Evolutionary conservation across 495 filamentous ascomycete genomes (phyloP), one percentile per base, ranked within the genome.

Genomic region (Aspergillus coremiiformis): DNA sequence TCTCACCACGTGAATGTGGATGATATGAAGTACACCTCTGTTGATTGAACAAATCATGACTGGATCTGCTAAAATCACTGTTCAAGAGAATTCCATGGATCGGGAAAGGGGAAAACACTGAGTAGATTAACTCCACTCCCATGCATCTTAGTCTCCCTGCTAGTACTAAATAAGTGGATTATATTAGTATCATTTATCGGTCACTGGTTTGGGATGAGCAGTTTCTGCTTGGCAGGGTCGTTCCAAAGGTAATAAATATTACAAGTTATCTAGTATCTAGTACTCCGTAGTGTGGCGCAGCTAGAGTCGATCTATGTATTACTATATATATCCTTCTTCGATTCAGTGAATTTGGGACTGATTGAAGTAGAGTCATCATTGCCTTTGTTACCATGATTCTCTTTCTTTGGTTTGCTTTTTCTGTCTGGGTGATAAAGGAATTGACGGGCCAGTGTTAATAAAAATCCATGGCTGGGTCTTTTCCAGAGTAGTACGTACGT

Each of bases 271-370:
- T 17, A 20, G 37, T 8, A 30, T 39, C 21, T 14, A 41, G 2
- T 20, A 11, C 32, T 41, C 12, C 4, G 22, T 27, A 19, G 14
- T 52, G 56, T 50, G 56, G 50, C 51, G 47, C 41, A 46, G 33
- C 20, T 14, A 8, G 23, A 26, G 19, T 41, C 19, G 37, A 41
- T 41, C 37, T 17, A 41, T 11, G 14, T 12, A 12, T 32, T 32
- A 35, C 32, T 35, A 5, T 35, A 30, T 30, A 30, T 9, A 11
- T 30, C 7, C 8, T 35, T 2, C 10, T n/a, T 35, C n/a, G 9
- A 15, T 32, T 2, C 29, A 12, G 5, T 12, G 5, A 9, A 9
- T 12, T 10, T 10, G 4, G 9, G n/a, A 35, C 12, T 35, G 27
- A 9, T 30, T 30, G 27, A n/a, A n/a, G n/a, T n/a, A n/a, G 7